These are phyloP conservation scores for Ceratobasidium sp. DNA, from an alignment of 1,284 basidiomycete genomes.

Conservation along the genomic window DNA sequence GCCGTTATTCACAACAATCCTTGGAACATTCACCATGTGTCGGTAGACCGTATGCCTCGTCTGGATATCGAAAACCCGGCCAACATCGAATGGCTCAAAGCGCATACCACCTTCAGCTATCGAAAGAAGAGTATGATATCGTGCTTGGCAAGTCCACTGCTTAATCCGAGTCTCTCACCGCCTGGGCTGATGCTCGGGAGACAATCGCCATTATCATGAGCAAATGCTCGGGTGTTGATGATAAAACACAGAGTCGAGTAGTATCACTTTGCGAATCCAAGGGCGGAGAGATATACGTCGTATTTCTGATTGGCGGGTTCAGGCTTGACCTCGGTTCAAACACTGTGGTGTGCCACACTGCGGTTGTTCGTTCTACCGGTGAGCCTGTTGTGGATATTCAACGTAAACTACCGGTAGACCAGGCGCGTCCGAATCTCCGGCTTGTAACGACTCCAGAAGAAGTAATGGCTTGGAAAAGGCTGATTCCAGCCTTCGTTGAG, in stretches of 20 bases:
- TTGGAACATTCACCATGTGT: slow-evolving; percentile 50
- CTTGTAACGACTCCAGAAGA: neutral
- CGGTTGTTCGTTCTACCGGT: slow-evolving; percentile 48
- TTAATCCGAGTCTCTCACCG: slow-evolving; percentile 5
- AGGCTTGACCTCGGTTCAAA: slow-evolving; percentile 57
- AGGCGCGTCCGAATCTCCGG: neutral
- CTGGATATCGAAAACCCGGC: slow-evolving; percentile 41
- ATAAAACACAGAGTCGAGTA: slow-evolving; percentile 4
- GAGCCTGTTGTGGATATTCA: neutral
- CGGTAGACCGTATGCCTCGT: slow-evolving; percentile 45
- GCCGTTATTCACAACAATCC: slow-evolving; percentile 43
- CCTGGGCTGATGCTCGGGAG: slow-evolving; percentile 46
- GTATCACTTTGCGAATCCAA: slow-evolving; percentile 49
- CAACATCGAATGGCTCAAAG: slow-evolving; percentile 45
- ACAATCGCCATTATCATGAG: slow-evolving; percentile 47
- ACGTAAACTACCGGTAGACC: neutral
- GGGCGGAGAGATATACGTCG: slow-evolving; percentile 46
- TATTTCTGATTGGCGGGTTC: slow-evolving; percentile 55
- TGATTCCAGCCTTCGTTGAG: slow-evolving; percentile 1
- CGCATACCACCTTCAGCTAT: slow-evolving; percentile 48
- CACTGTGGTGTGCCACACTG: slow-evolving; percentile 57
- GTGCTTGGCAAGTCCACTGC: slow-evolving; percentile 40
- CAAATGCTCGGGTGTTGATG: slow-evolving; percentile 44
- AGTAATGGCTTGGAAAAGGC: neutral
- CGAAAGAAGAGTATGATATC: slow-evolving; percentile 46